phyloP scores from a whole-genome alignment of 768 basidiomycete genomes.

The Xerocomus potaroensis region DNA sequence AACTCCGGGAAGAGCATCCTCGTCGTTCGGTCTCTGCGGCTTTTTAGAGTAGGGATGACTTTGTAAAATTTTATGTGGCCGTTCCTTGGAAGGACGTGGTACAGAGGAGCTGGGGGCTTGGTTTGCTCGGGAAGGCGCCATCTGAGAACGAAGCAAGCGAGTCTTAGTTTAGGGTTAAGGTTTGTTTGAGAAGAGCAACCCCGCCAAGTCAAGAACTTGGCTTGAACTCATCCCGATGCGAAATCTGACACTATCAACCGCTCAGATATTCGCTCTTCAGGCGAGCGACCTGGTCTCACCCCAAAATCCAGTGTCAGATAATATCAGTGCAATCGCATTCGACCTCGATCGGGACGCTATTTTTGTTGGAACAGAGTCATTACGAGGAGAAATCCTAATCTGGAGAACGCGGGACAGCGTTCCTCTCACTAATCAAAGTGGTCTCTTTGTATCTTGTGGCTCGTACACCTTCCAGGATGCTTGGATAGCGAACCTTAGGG shows the following conservation, averaged over 20 bases:
- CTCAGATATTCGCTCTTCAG: constrained; percentile 18
- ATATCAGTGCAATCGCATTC: constrained; percentile 46
- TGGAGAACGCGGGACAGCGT: constrained; percentile 39
- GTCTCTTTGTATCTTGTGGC: constrained; percentile 21
- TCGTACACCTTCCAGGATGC: constrained; percentile 19
- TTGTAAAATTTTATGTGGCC: constrained; percentile 10
- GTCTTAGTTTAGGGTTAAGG: constrained; percentile 17
- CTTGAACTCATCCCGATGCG: constrained; percentile 38
- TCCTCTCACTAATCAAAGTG: constrained; percentile 8
- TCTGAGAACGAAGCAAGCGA: background rate
- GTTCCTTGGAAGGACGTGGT: constrained; percentile 13
- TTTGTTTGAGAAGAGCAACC: background rate
- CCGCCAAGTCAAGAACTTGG: background rate
- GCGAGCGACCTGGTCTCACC: no score
- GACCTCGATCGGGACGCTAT: constrained; percentile 62
- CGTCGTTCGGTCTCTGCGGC: constrained; percentile 1
- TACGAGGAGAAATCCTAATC: constrained; percentile 53
- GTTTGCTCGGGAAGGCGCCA: constrained; percentile 19
- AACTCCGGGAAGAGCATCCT: constrained; percentile 51
- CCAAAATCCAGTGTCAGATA: no score
- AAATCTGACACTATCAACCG: constrained; percentile 47
- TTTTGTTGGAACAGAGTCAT: constrained; percentile 60
- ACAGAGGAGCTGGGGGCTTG: background rate
- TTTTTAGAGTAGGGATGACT: constrained; percentile 13
- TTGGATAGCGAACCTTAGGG: constrained; percentile 60